Evolutionary conservation across 495 filamentous ascomycete species (phyloP).

Genomic region (Penicillium cosmopolitanum): DNA sequence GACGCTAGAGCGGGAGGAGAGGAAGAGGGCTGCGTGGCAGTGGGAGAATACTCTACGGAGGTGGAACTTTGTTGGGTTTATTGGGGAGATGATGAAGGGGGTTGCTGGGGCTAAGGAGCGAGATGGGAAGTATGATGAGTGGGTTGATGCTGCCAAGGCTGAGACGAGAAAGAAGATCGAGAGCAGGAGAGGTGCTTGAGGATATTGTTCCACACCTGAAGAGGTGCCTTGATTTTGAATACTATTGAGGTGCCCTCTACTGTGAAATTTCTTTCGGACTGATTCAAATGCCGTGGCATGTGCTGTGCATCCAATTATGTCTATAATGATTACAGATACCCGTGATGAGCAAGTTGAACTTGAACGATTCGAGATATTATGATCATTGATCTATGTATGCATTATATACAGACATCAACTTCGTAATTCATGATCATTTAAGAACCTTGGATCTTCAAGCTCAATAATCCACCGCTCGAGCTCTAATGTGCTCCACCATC

Average conservation of each 20-base stretch:
- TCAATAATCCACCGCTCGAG: conserved; percentile 59
- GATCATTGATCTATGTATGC: conserved; percentile 12
- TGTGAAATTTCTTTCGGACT: background rate
- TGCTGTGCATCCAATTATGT: conserved; percentile 13
- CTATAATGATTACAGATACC: conserved; percentile 3
- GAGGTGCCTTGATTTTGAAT: background rate
- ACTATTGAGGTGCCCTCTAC: background rate
- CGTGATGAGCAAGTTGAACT: conserved; percentile 2
- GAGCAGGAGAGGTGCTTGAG: conserved; percentile 26
- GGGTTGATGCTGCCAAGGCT: conserved; percentile 76
- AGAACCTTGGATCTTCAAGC: background rate
- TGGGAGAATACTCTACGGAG: conserved; percentile 94
- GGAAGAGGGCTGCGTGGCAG: conserved; percentile 82
- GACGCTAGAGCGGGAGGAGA: conserved; percentile 75
- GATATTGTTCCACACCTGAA: background rate
- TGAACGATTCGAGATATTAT: conserved; percentile 3
- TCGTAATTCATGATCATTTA: conserved; percentile 28
- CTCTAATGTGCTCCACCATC: conserved; percentile 59
- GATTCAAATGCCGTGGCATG: background rate
- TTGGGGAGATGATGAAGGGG: conserved; percentile 86
- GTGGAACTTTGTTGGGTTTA: conserved; percentile 97
- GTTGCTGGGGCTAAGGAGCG: conserved; percentile 73
- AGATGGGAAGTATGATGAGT: conserved; percentile 65
- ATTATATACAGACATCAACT: conserved; percentile 31
- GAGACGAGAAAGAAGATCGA: conserved; percentile 72